Conservation (phyloP, 164 flowering plant genomes). For the Magnolia officinalis region DNA sequence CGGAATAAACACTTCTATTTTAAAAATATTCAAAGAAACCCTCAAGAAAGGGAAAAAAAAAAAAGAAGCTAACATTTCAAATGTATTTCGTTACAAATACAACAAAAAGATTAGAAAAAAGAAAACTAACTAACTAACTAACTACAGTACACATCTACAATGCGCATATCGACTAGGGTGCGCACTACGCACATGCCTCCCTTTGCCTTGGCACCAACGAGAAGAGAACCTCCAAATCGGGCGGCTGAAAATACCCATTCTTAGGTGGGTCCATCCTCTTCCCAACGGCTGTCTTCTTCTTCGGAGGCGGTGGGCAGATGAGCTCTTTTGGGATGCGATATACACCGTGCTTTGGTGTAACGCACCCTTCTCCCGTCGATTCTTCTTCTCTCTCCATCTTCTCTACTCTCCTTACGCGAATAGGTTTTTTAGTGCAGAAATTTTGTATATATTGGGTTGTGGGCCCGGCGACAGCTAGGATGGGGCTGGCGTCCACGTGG, state of each 20-base stretch:
- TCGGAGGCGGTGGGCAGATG: slow-evolving; percentile 39
- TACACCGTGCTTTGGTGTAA: slow-evolving; percentile 37
- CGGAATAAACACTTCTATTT: no score
- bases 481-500: background rate
- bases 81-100: background rate
- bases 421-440: no score
- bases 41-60: no score
- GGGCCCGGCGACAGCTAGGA: slow-evolving; percentile 6
- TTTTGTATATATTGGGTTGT: background rate
- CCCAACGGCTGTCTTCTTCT: slow-evolving; percentile 22
- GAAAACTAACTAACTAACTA: background rate
- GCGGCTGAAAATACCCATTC: slow-evolving; percentile 52
- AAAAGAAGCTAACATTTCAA: background rate
- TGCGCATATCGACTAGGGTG: background rate
- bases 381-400: background rate
- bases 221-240: slow-evolving; percentile 37
- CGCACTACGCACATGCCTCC: background rate
- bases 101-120: background rate
- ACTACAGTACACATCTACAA: background rate
- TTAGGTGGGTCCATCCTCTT: slow-evolving; percentile 36
- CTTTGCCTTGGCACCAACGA: background rate
- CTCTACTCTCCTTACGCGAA: background rate
- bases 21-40: no score
- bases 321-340: slow-evolving; percentile 26
- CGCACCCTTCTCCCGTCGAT: slow-evolving; percentile 34